Conservation (phyloP, 75 land plant species). For the Pinus albicaulis region DNA sequence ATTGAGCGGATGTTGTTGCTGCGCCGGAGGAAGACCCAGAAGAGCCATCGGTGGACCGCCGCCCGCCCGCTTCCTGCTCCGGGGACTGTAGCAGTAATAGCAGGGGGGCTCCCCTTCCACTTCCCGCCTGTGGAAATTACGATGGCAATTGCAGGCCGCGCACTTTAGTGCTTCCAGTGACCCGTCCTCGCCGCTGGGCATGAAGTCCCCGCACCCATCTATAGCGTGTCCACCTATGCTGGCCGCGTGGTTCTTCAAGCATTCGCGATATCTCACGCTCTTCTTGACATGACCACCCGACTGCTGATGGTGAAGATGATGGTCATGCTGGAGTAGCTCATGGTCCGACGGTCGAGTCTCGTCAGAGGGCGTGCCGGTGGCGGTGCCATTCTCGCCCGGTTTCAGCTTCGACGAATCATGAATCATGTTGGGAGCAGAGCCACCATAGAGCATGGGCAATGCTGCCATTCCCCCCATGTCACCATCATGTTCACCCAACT, state of each 20-base stretch:
- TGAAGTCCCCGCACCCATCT: slow-evolving; percentile 82
- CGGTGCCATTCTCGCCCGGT: not conserved
- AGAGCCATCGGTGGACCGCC: not conserved
- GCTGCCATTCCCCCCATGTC: slow-evolving; percentile 6
- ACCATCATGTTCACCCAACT: slow-evolving; percentile 4
- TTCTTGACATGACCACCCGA: not conserved
- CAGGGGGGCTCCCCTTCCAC: slow-evolving; percentile 21
- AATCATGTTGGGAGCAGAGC: not conserved
- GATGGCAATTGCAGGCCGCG: slow-evolving; percentile 67
- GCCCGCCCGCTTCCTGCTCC: not conserved
- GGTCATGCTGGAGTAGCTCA: too few species aligned
- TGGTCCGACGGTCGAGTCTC: not conserved
- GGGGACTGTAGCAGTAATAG: not conserved
- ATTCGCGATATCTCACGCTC: slow-evolving; percentile 49
- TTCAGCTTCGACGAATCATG: not conserved
- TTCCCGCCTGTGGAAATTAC: slow-evolving; percentile 62
- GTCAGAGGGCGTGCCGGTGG: not conserved
- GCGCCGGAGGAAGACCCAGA: not conserved
- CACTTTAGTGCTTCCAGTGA: slow-evolving; percentile 50
- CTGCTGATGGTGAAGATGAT: too few species aligned
- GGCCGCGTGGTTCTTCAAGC: slow-evolving; percentile 64
- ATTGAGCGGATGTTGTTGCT: not conserved
- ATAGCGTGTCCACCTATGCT: slow-evolving; percentile 53
- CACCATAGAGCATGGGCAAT: slow-evolving; percentile 4
- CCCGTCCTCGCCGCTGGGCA: slow-evolving; percentile 60